phyloP scores from a whole-genome alignment of 805 yeast species.

The Starmerella sp. region DNA sequence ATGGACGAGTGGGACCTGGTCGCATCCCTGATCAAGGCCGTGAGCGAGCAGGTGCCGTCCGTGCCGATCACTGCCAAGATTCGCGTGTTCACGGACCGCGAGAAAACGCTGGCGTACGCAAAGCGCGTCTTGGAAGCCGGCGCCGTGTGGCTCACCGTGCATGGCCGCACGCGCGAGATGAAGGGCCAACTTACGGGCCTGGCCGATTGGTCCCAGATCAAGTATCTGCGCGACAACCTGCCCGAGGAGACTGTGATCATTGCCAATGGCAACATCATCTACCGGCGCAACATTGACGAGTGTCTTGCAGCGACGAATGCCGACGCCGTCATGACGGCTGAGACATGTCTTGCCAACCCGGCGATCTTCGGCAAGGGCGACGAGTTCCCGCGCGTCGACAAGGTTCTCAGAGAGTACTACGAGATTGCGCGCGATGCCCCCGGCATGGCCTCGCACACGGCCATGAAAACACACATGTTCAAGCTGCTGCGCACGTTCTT shows the following conservation, averaged over 20 bases:
- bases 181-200: slow-evolving; percentile 93
- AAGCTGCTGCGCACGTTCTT: slow-evolving; percentile 75
- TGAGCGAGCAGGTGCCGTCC: slow-evolving; percentile 57
- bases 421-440: slow-evolving; percentile 58
- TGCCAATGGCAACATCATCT: slow-evolving; percentile 89
- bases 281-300: slow-evolving; percentile 69
- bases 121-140: slow-evolving; percentile 83
- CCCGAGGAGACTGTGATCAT: slow-evolving; percentile 78
- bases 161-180: slow-evolving; percentile 94
- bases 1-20: slow-evolving; percentile 96
- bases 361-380: slow-evolving; percentile 67
- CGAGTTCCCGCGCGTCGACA: slow-evolving; percentile 78
- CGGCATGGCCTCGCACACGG: slow-evolving; percentile 63
- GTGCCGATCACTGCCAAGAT: slow-evolving; percentile 94
- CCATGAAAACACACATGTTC: slow-evolving; percentile 89
- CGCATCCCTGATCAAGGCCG: slow-evolving; percentile 52
- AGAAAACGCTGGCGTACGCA: slow-evolving; percentile 77
- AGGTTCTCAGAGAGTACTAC: slow-evolving; percentile 71
- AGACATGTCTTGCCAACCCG: slow-evolving; percentile 87
- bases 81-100: slow-evolving; percentile 73
- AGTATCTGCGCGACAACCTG: slow-evolving; percentile 63
- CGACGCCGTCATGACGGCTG: slow-evolving; percentile 97
- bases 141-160: slow-evolving; percentile 89
- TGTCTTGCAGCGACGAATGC: slow-evolving; percentile 54
- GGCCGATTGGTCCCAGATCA: slow-evolving; percentile 82